Conservation (phyloP, 805 yeast genomes). For the Saccharomycopsis sp. region DNA sequence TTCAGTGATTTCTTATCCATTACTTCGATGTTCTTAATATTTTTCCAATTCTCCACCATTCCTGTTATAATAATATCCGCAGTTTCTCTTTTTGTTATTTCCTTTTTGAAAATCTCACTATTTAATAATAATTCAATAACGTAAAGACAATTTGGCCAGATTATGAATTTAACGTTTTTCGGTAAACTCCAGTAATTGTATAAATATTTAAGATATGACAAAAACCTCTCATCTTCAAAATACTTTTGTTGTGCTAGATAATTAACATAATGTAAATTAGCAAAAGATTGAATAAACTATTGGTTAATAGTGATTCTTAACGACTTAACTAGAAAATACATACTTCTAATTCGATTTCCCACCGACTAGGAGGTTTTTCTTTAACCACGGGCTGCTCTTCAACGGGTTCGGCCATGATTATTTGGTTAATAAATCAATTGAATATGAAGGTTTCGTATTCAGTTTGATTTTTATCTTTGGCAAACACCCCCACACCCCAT, state of each 20-base stretch:
- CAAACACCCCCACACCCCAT: too few relatives aligned
- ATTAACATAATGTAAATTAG: slow-evolving; percentile 65
- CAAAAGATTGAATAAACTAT: slow-evolving; percentile 65
- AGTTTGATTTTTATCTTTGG: too few relatives aligned
- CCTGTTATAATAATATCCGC: slow-evolving; percentile 12
- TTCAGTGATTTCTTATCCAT: not conserved
- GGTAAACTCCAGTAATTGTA: slow-evolving; percentile 63
- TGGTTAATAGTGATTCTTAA: not conserved
- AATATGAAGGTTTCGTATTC: too few relatives aligned
- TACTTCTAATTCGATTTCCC: slow-evolving; percentile 71
- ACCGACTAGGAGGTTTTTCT: slow-evolving; percentile 47
- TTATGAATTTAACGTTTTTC: slow-evolving; percentile 50
- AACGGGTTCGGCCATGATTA: too few relatives aligned
- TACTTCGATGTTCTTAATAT: slow-evolving; percentile 11
- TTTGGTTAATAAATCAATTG: too few relatives aligned
- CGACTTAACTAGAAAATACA: slow-evolving; percentile 15
- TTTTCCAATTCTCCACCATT: slow-evolving; percentile 18
- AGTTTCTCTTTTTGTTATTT: slow-evolving; percentile 15
- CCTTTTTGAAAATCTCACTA: slow-evolving; percentile 9
- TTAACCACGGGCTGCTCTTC: too few relatives aligned
- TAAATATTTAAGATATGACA: slow-evolving; percentile 57
- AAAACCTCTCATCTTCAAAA: slow-evolving; percentile 48
- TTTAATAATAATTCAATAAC: slow-evolving; percentile 37
- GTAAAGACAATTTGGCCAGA: slow-evolving; percentile 69
- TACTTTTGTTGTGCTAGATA: slow-evolving; percentile 66